A percentile compares a stretch with the other conserved stretches of the same genome.
Conservation (phyloP, 768 basidiomycete genomes). For the Cystofilobasidium ferigula region DNA sequence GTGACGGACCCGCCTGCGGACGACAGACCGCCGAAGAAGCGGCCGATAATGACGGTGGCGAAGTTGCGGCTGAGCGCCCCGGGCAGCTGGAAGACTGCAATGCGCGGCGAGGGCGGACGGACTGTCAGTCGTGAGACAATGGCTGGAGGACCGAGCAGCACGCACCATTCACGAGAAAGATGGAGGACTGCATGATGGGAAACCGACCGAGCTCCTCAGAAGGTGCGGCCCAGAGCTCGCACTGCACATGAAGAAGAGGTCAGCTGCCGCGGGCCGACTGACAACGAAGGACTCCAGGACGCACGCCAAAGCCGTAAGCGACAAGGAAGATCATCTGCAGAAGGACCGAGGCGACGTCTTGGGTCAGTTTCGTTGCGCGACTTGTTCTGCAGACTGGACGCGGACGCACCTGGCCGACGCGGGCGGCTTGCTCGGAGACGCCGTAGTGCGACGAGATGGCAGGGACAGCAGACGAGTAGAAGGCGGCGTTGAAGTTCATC, state of each 20-base stretch:
- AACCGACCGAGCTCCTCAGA: constrained; percentile 32
- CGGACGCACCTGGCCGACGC: constrained; percentile 30
- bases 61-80: constrained; percentile 33
- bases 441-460: constrained; percentile 30
- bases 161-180: constrained; percentile 36
- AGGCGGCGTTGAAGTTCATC: constrained; percentile 29
- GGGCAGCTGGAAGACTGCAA: constrained; percentile 34
- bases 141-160: not conserved
- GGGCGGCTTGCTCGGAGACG: constrained; percentile 31
- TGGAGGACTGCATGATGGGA: constrained; percentile 31
- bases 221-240: constrained; percentile 34
- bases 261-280: too few relatives aligned
- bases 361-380: not conserved
- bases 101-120: too few relatives aligned
- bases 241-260: too few relatives aligned
- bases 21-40: constrained; percentile 35
- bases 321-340: constrained; percentile 32
- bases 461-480: constrained; percentile 33
- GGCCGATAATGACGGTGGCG: constrained; percentile 30
- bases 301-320: constrained; percentile 33
- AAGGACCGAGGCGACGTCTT: too few relatives aligned
- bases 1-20: constrained; percentile 36
- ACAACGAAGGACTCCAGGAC: too few relatives aligned
- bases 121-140: too few relatives aligned
- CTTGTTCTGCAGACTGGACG: too few relatives aligned